Base-by-base conservation (phyloP, 768 basidiomycete species). In the Tylopilus felleus region DNA sequence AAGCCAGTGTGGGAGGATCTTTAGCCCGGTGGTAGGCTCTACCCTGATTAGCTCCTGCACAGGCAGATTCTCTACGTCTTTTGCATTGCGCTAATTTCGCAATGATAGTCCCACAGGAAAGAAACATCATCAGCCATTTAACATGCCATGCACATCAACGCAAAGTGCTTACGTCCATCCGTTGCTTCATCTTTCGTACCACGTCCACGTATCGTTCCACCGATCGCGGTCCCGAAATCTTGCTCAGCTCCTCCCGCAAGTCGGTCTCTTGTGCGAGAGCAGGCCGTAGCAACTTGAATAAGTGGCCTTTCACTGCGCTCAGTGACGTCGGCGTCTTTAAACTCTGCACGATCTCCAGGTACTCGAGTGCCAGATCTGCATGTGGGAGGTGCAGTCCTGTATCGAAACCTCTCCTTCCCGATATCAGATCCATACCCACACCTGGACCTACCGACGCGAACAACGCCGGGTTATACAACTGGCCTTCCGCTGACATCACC, bases 401-500 rank as follows among this genome's bases (percentile, higher is more conserved):
- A 41, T 72, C 63, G n/a, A 76, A 70, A 2, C 64, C 44, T 27
- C 47, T 52, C 40, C 12, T 53, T 27, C 51, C 47, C 0, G 31
- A 9, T 3, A 28, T 12, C 19, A 23, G 13, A 14, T 25, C 19
- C 7, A 1, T 5, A 19, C 19, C 29, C 1, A 21, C 67, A 0
- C 73, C 66, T n/a, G 65, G 29, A 27, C 31, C 28, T 13, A 67
- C 58, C 72, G 65, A 33, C 64, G 72, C 71, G 61, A 91, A 98
- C 13, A 98, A 66, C 0, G 93, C 85, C 0, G 91, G 88, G 64
- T 99, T 98, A 68, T 97, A 97, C 0, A 99, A 75, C 58, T 95
- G 86, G 0, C 92, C 95, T 73, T 97, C 97, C 1, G 95, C 97
- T 40, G 84, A 86, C 94, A 98, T 97, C 53, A 98, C 85, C 0